Evolutionary conservation across 108 stramenopile species (phyloP).

Genomic region (Pseudonitzschia pungens): DNA sequence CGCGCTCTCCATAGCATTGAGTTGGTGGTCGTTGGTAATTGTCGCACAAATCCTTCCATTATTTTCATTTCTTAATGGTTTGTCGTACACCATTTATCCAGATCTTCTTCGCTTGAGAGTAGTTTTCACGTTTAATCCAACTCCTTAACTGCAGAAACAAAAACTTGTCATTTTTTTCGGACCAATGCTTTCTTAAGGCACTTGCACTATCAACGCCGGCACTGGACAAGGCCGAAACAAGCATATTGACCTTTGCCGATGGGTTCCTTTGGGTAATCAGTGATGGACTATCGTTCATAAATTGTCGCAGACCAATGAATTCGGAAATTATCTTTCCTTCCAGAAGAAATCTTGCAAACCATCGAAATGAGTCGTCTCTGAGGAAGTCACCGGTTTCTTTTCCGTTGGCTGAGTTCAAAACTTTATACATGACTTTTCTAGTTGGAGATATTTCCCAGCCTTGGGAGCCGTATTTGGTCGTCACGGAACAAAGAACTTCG

Average conservation of each 20-base stretch:
- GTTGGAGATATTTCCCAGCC: slow-evolving; percentile 79
- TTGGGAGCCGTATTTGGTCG: slow-evolving; percentile 72
- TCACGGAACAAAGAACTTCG: slow-evolving; percentile 71
- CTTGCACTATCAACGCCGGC: slow-evolving; percentile 70
- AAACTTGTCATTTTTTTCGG: slow-evolving; percentile 73
- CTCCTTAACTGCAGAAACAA: slow-evolving; percentile 62
- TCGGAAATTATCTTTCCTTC: slow-evolving; percentile 83
- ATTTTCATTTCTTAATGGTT: slow-evolving; percentile 46
- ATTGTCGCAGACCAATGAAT: slow-evolving; percentile 36
- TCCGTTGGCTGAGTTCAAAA: slow-evolving; percentile 38
- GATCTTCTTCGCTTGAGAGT: slow-evolving; percentile 51
- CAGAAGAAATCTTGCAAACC: slow-evolving; percentile 80
- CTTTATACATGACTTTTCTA: slow-evolving; percentile 61
- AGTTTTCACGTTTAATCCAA: slow-evolving; percentile 59
- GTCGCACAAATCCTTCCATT: slow-evolving; percentile 27
- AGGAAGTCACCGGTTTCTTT: slow-evolving; percentile 42
- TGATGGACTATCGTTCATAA: slow-evolving; percentile 72
- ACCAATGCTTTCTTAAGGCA: slow-evolving; percentile 77
- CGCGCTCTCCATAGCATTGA: neutral
- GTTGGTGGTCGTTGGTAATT: neutral
- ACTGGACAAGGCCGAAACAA: slow-evolving; percentile 60
- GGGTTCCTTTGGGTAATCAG: slow-evolving; percentile 72
- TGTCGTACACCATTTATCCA: slow-evolving; percentile 69
- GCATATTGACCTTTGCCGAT: slow-evolving; percentile 54
- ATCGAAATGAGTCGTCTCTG: slow-evolving; percentile 75